Percentiles rank a stretch among this genome's conserved stretches.
phyloP scores from a whole-genome alignment of 768 basidiomycete genomes.

The Lyophyllum shimeji region DNA sequence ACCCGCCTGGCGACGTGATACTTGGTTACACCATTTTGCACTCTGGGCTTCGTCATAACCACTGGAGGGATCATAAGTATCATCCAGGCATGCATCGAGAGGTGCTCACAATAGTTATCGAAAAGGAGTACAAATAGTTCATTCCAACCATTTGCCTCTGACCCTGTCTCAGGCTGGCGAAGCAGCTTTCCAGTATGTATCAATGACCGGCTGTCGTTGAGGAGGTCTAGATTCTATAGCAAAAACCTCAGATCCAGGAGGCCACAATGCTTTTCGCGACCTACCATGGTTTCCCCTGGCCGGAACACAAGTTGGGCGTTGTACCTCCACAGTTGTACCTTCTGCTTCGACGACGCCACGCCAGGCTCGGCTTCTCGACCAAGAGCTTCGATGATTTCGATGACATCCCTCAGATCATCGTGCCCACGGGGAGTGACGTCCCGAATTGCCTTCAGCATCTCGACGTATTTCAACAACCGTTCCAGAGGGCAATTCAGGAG shows the following conservation, averaged over 20 bases:
- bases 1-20: conserved; percentile 81
- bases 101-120: conserved; percentile 83
- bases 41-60: conserved; percentile 79
- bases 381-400: conserved; percentile 83
- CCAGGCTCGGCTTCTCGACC: conserved; percentile 88
- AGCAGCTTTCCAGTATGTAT: conserved; percentile 81
- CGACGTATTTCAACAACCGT: conserved; percentile 82
- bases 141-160: conserved; percentile 78
- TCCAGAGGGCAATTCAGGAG: conserved; percentile 93
- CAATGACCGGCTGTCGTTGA: conserved; percentile 80
- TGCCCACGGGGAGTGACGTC: conserved; percentile 76
- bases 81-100: neutral
- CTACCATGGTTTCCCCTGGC: conserved; percentile 65
- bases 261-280: conserved; percentile 13
- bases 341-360: conserved; percentile 80
- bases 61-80: conserved; percentile 43
- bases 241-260: neutral
- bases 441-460: conserved; percentile 76
- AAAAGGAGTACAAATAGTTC: conserved; percentile 89
- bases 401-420: conserved; percentile 77
- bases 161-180: conserved; percentile 78
- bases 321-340: conserved; percentile 87
- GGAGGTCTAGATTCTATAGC: conserved; percentile 78
- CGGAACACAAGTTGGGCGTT: conserved; percentile 78
- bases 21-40: conserved; percentile 70